phyloP scores from a whole-genome alignment of 768 basidiomycete species.

The Leucocoprinus birnbaumii region DNA sequence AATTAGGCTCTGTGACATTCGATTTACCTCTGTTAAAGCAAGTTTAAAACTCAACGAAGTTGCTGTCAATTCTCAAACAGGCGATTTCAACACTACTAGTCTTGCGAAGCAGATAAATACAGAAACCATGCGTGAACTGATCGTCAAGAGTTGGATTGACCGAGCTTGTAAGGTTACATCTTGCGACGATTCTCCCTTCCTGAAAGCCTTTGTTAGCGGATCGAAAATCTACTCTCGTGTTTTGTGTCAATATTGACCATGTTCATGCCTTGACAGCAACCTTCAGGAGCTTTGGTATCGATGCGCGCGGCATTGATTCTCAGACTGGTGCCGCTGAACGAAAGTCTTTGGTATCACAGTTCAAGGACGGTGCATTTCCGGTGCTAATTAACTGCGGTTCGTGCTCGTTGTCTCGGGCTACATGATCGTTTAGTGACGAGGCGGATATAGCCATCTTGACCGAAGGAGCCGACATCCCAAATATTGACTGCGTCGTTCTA shows the following conservation, averaged over 20 bases:
- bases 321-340: slow-evolving; percentile 65
- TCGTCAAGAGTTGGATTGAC: slow-evolving; percentile 85
- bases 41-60: slow-evolving; percentile 69
- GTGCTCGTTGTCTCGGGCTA: slow-evolving; percentile 13
- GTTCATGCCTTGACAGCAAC: slow-evolving; percentile 68
- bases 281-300: slow-evolving; percentile 75
- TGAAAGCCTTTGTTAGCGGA: slow-evolving; percentile 30
- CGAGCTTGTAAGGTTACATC: slow-evolving; percentile 57
- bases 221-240: slow-evolving; percentile 88
- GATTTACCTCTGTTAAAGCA: slow-evolving; percentile 80
- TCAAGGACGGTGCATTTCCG: slow-evolving; percentile 72
- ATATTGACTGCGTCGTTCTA: slow-evolving; percentile 87
- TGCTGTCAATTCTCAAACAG: slow-evolving; percentile 59
- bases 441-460: slow-evolving; percentile 70
- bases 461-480: slow-evolving; percentile 93
- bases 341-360: slow-evolving; percentile 57
- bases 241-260: slow-evolving; percentile 84
- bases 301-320: slow-evolving; percentile 80
- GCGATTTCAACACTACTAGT: slow-evolving; percentile 80
- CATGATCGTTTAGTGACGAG: neutral
- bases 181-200: neutral
- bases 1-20: slow-evolving; percentile 77
- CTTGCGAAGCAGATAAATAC: slow-evolving; percentile 85
- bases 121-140: slow-evolving; percentile 66
- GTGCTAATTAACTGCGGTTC: slow-evolving; percentile 88